phyloP scores from a whole-genome alignment of 192 early-diverging fungal species.

The Gigaspora rosea region DNA sequence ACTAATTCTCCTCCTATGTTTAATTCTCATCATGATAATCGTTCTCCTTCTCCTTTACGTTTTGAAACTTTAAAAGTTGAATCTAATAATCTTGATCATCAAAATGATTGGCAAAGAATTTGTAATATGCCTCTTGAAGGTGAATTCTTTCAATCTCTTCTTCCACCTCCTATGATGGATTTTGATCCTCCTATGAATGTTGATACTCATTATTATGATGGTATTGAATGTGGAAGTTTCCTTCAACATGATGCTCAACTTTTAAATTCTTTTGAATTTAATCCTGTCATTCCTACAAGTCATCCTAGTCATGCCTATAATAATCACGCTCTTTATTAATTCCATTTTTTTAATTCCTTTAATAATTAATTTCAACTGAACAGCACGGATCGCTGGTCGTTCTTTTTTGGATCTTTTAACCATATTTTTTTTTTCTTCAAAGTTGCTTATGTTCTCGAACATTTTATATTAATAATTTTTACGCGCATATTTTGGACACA shows the following conservation, averaged over 20 bases:
- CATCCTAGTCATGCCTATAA: too few species aligned
- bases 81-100: not conserved
- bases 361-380: too few species aligned
- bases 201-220: not conserved
- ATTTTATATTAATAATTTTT: too few species aligned
- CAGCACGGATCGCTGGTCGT: too few species aligned
- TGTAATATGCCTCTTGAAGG: not conserved
- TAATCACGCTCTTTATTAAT: too few species aligned
- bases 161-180: not conserved
- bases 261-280: not conserved
- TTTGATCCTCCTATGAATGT: not conserved
- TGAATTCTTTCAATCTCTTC: not conserved
- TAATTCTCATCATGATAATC: not conserved
- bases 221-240: not conserved
- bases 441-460: too few species aligned
- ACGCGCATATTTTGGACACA: too few species aligned
- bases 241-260: not conserved
- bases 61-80: not conserved
- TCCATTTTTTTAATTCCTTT: too few species aligned
- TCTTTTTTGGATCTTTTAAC: too few species aligned
- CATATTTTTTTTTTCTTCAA: too few species aligned
- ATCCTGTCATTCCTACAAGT: too few species aligned
- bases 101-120: not conserved
- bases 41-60: not conserved
- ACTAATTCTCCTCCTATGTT: not conserved